Conservation (phyloP, 78 protist genomes). For the Polysphondylium violaceum region DNA sequence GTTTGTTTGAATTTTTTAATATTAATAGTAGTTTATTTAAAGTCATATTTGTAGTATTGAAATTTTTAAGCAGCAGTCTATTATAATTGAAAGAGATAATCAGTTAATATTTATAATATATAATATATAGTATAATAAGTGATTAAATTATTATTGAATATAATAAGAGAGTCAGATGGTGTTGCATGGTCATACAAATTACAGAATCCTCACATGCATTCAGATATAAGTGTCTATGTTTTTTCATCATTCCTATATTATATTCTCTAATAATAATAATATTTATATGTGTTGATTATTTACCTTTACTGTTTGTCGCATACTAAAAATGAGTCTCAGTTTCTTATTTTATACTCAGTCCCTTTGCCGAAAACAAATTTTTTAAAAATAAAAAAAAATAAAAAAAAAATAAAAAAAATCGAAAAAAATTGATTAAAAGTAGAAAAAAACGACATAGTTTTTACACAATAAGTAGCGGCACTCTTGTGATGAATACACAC, state of each 20-base stretch:
- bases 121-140: not conserved
- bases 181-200: conserved; percentile 17
- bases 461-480: no score
- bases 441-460: no score
- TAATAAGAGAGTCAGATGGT: conserved; percentile 12
- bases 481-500: not conserved
- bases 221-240: conserved; percentile 11
- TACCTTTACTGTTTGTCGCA: not conserved
- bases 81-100: no score
- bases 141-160: not conserved
- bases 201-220: conserved; percentile 2
- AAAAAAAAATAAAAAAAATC: no score
- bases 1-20: no score
- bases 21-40: not conserved
- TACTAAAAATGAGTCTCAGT: not conserved
- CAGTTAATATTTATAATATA: not conserved
- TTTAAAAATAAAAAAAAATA: no score
- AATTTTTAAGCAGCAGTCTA: not conserved
- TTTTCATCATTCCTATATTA: not conserved
- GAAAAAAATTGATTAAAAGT: no score
- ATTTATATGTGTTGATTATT: not conserved
- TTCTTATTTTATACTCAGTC: not conserved
- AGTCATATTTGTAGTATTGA: not conserved
- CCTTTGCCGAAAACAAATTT: not conserved
- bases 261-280: not conserved